Base-by-base conservation (phyloP, 345 rosid genomes). In the Sisymbrium altissimum region DNA sequence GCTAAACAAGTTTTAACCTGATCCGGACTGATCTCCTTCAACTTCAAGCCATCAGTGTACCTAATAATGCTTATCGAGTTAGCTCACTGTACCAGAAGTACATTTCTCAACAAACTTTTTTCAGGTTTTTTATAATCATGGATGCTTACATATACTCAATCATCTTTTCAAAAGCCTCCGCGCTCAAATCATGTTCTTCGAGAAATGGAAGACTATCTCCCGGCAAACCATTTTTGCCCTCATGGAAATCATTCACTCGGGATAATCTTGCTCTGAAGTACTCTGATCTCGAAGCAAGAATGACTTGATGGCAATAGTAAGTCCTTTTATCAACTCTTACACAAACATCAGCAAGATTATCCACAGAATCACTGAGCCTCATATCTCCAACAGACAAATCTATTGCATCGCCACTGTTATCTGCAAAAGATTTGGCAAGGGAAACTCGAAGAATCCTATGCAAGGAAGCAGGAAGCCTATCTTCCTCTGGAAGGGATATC, bases 241-340 rank as follows among this genome's bases (percentile, higher is more conserved):
- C 91, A 66, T 79, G 70, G 50, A 89, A 95, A 71, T 90, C 96
- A 72, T 85, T 88, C 83, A 92, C 83, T 23, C 83, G 88, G 40
- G 90, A 86, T 75, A 92, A 62, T 69, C 97, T 82, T 74, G 99
- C 92, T 81, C 86, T 87, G 63, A 95, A 95, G 77, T 95, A 95
- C 80, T 95, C 97, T 17, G 99, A 95, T 76, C 99, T 92, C 13
- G 99, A 87, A 54, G 96, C 97, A 74, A 95, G 83, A 78, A 95
- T 80, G 69, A 92, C 97, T 84, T 92, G 96, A 84, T 92, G 97
- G 84, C 97, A 92, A 66, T 82, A 89, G 46, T 88, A 88, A 76
- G 57, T 71, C 79, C 70, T 85, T 71, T 78, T 75, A 78, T 84
- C 93, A 71, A 89, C 99, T 79, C 69, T 89, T 67, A 95, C 79